Conservation (phyloP, 495 filamentous ascomycete species). For the Penicillium maclennaniae region DNA sequence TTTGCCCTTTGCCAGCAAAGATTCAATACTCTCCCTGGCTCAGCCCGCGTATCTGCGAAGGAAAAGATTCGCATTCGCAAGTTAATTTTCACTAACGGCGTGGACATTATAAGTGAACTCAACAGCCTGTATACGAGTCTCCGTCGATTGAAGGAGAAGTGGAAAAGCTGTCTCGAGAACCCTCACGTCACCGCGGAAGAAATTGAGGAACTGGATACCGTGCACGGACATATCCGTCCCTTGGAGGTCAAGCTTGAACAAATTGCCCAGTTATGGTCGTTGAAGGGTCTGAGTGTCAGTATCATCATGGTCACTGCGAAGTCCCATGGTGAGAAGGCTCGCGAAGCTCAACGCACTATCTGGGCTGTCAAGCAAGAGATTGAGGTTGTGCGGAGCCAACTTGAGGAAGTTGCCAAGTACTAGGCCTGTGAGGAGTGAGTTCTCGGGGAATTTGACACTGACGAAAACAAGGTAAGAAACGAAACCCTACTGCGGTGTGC, state of each 20-base stretch:
- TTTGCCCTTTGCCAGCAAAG: background rate
- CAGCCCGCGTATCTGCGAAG: background rate
- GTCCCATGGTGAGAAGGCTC: background rate
- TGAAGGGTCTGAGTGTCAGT: constrained; percentile 1
- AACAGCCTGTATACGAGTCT: background rate
- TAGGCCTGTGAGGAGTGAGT: background rate
- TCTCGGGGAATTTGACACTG: background rate
- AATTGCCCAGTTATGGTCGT: constrained; percentile 6
- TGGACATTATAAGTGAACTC: background rate
- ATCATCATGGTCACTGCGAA: background rate
- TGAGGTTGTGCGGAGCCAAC: background rate
- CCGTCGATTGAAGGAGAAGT: background rate
- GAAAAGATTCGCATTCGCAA: constrained; percentile 9
- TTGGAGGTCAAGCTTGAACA: constrained; percentile 1
- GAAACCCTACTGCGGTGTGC: background rate
- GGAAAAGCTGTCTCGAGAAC: background rate
- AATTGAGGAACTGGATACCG: constrained; percentile 15
- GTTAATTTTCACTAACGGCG: constrained; percentile 5
- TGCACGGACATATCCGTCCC: background rate
- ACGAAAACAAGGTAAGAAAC: background rate
- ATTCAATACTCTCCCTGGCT: background rate
- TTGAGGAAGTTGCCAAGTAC: background rate
- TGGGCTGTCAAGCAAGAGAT: constrained; percentile 6
- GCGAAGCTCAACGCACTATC: constrained; percentile 5
- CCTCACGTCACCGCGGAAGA: background rate